Base-by-base conservation (phyloP, 2,329 filamentous ascomycete species). In the Pyrenophora graminea region DNA sequence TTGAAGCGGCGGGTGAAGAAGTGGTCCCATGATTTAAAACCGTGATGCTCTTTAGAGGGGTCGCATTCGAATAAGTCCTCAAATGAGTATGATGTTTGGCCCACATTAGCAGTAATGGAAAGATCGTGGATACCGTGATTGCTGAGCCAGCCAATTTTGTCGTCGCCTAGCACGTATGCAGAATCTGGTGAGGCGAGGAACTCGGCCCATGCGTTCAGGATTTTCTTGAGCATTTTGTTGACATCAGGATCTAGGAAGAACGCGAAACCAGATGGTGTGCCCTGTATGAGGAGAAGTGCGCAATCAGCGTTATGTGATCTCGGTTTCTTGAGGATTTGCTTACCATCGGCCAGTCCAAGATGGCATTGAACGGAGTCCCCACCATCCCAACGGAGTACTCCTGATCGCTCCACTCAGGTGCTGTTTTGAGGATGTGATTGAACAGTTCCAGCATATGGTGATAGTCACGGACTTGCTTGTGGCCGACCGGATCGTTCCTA, bases 21-120 rank as follows among this genome's bases (percentile, higher is more conserved):
- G 62, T 83, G 76, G 51, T 90, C 86, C 87, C 87, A 89, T 0
- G 84, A 87, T 48, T 77, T 81, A 74, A 77, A 89, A 15, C 86
- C 86, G 55, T 82, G 78, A 63, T 85, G 67, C 57, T 80, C 71
- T 4, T 76, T 75, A 0, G 65, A 70, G 0, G 83, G 79, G 36
- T 88, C 81, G 64, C 85, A 88, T 15, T 80, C 58, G 67, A 82
- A 88, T 63, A 87, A 77, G 15, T 87, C 78, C 49, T 86, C 79
- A 52, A 87, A 86, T 40, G 70, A 77, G 62, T 78, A 56, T 7
- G 38, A 45, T 1, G 56, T 61, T 15, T 60, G 36, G 9, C 59
- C 59, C 12, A 62, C 39, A 10, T 62, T 63, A 3, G 59, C 62
- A 3, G 55, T 61, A 3, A 56, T 37, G 3, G 56, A 51, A 3